Evolutionary conservation across 208 protist genomes (phyloP).

Genomic region (Tritrichomonas foetus): DNA sequence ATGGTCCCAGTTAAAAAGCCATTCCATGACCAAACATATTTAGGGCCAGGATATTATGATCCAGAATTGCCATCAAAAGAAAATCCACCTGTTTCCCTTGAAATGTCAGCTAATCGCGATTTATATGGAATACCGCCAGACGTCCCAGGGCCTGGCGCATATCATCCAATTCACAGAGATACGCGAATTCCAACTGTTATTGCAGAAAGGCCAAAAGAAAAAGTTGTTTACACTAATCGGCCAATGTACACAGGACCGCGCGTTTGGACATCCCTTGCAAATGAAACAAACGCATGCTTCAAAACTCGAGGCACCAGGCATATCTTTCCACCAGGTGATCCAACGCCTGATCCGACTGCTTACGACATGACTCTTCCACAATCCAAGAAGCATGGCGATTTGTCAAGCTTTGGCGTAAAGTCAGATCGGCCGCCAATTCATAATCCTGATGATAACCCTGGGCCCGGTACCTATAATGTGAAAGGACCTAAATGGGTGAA

Average conservation of each 20-base stretch:
- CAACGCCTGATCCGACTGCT: neutral
- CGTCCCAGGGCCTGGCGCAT: neutral
- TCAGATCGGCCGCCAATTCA: too few relatives aligned
- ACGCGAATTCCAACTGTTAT: neutral
- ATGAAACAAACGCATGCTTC: neutral
- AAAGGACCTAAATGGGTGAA: neutral
- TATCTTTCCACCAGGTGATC: neutral
- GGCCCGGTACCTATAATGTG: neutral
- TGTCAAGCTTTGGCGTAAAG: neutral
- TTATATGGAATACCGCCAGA: neutral
- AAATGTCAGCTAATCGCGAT: neutral
- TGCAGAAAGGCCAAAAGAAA: neutral
- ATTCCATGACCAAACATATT: neutral
- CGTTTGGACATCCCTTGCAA: neutral
- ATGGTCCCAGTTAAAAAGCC: neutral
- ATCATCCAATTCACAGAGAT: neutral
- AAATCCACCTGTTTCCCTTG: neutral
- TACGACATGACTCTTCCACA: neutral
- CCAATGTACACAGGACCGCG: neutral
- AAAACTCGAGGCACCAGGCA: neutral
- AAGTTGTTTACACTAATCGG: neutral
- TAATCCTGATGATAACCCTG: constrained; percentile 13
- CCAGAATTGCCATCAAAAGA: neutral
- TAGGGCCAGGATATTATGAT: constrained; percentile 18
- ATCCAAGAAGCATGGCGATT: neutral